Evolutionary conservation across 2,329 filamentous ascomycete genomes (phyloP).

Genomic region (Rutstroemia sp.): DNA sequence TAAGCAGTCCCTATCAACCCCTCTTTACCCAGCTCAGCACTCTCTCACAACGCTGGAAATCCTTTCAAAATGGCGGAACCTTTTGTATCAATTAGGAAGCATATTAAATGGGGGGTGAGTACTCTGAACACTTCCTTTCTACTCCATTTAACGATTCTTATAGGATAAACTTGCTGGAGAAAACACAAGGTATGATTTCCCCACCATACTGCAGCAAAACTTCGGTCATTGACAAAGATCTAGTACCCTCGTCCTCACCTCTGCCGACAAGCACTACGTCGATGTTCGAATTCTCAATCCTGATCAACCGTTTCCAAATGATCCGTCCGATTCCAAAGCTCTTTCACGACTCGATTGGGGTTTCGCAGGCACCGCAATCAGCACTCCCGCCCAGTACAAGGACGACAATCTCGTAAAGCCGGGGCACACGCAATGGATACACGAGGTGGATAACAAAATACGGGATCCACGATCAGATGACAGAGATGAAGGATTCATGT

Average conservation of each 20-base stretch:
- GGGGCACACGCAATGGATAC: slow-evolving; percentile 24
- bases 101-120: slow-evolving; percentile 26
- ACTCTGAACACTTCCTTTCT: not conserved
- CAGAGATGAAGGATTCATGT: slow-evolving; percentile 29
- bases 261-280: slow-evolving; percentile 24
- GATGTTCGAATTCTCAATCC: slow-evolving; percentile 24
- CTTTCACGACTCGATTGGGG: slow-evolving; percentile 26
- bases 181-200: slow-evolving; percentile 17
- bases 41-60: not conserved
- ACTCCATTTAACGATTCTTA: not conserved
- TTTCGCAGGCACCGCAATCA: slow-evolving; percentile 19
- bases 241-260: slow-evolving; percentile 29
- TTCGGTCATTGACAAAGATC: not conserved
- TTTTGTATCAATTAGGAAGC: slow-evolving; percentile 20
- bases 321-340: slow-evolving; percentile 6
- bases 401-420: slow-evolving; percentile 11
- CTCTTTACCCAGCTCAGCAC: not conserved
- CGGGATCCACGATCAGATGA: slow-evolving; percentile 14
- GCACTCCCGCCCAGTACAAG: slow-evolving; percentile 11
- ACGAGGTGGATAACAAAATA: slow-evolving; percentile 24
- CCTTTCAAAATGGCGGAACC: slow-evolving; percentile 8
- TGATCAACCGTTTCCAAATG: slow-evolving; percentile 1
- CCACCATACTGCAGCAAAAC: not conserved
- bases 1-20: not conserved
- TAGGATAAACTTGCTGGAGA: slow-evolving; percentile 19